Evolutionary conservation across 805 yeast genomes (phyloP).

Genomic region (Metschnikowia noctiluminum): DNA sequence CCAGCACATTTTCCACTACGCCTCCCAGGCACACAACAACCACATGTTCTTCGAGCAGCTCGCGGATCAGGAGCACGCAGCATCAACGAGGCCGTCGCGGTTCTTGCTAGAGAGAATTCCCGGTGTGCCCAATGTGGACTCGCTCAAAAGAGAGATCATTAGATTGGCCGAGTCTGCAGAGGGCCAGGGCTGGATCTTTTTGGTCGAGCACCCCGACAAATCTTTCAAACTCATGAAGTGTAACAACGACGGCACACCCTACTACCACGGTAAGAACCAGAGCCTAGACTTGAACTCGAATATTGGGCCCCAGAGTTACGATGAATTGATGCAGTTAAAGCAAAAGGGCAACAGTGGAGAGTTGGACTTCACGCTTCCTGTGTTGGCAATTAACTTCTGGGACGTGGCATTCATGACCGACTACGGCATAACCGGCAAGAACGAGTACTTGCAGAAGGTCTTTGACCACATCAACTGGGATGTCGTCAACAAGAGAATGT

Average conservation of each 20-base stretch:
- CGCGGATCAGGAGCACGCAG: constrained; percentile 29
- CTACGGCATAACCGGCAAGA: constrained; percentile 76
- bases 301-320: constrained; percentile 52
- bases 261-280: constrained; percentile 66
- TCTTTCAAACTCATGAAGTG: constrained; percentile 50
- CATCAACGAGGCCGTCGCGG: constrained; percentile 35
- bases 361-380: constrained; percentile 65
- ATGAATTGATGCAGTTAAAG: constrained; percentile 41
- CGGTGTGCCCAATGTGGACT: constrained; percentile 41
- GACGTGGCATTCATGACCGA: constrained; percentile 84
- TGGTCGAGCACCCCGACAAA: constrained; percentile 65
- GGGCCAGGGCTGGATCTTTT: constrained; percentile 75
- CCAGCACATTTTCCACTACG: constrained; percentile 76
- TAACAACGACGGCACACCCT: constrained; percentile 78
- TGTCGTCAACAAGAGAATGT: constrained; percentile 53
- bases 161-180: constrained; percentile 47
- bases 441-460: constrained; percentile 65
- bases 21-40: constrained; percentile 89
- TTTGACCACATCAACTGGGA: constrained; percentile 86
- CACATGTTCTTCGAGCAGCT: constrained; percentile 80
- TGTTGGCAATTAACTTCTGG: constrained; percentile 81
- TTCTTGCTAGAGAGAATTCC: constrained; percentile 36
- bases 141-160: constrained; percentile 49
- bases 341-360: constrained; percentile 38
- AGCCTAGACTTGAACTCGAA: constrained; percentile 73